A percentile compares a stretch with the other conserved stretches of the same genome.
phyloP scores from a whole-genome alignment of 106 monocot genomes.

The Hemerocallis citrina region DNA sequence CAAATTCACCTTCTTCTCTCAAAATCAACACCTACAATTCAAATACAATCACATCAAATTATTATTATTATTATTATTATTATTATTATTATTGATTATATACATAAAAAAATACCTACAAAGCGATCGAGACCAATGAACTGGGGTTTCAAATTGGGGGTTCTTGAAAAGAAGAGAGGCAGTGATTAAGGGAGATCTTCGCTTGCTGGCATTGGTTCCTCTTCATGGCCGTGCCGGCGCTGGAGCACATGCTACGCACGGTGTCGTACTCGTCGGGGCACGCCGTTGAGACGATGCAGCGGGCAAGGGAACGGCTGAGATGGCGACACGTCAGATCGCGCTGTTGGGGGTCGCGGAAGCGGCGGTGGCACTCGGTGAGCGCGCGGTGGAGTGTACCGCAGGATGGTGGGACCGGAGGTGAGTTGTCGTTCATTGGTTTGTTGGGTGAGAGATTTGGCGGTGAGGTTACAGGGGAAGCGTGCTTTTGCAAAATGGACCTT shows the following conservation, averaged over 20 bases:
- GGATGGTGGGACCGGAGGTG: constrained; percentile 12
- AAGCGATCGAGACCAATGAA: no score
- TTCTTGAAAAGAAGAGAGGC: constrained; percentile 31
- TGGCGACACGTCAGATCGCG: constrained; percentile 53
- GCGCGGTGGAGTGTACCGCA: constrained; percentile 38
- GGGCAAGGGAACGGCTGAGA: constrained; percentile 69
- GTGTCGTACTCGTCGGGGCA: constrained; percentile 76
- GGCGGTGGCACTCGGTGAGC: constrained; percentile 55
- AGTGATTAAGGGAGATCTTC: constrained; percentile 27
- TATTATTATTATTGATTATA: no score
- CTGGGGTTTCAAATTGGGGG: no score
- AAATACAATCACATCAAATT: no score
- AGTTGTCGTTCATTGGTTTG: no score
- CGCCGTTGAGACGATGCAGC: constrained; percentile 56
- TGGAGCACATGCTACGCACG: constrained; percentile 58
- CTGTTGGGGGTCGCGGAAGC: constrained; percentile 21
- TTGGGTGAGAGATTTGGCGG: no score
- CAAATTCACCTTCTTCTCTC: no score
- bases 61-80: no score
- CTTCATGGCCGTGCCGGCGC: constrained; percentile 58
- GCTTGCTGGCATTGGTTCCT: constrained; percentile 24
- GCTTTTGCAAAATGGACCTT: no score
- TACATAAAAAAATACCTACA: no score
- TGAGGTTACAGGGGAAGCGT: no score
- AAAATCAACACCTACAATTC: no score